phyloP scores from a whole-genome alignment of 345 rosid species.

The Salix brachista region DNA sequence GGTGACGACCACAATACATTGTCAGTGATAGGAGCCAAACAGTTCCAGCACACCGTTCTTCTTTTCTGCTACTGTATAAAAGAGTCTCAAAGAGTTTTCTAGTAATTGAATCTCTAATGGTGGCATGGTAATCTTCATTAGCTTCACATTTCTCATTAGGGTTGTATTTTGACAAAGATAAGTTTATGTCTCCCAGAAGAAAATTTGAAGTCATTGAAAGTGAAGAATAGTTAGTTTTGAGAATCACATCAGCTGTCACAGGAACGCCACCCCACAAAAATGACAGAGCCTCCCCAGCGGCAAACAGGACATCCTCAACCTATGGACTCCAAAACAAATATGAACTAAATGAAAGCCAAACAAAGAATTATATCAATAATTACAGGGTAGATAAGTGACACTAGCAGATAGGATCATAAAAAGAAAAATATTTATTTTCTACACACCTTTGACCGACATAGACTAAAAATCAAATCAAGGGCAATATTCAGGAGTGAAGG shows the following conservation, averaged over 20 bases:
- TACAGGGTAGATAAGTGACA: neutral
- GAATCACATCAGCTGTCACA: conserved; percentile 80
- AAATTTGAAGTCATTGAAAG: conserved; percentile 84
- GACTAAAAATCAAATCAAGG: conserved; percentile 76
- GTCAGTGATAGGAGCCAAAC: conserved; percentile 89
- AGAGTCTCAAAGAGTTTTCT: conserved; percentile 81
- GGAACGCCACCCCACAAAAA: conserved; percentile 94
- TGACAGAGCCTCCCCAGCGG: conserved; percentile 92
- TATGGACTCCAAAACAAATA: conserved; percentile 28
- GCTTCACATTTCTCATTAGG: conserved; percentile 40
- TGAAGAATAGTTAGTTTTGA: conserved; percentile 78
- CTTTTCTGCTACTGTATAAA: conserved; percentile 81
- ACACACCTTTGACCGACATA: conserved; percentile 81
- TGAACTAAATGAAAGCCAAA: neutral
- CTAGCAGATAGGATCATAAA: neutral
- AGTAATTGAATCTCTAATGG: conserved; percentile 57
- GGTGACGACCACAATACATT: conserved; percentile 86
- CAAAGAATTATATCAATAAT: neutral
- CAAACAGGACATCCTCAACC: conserved; percentile 96
- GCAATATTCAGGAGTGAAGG: conserved; percentile 53
- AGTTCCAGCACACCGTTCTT: conserved; percentile 95
- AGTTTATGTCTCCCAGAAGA: conserved; percentile 68
- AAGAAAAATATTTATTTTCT: neutral
- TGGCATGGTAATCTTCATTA: conserved; percentile 43
- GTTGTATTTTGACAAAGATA: conserved; percentile 38